Percentiles rank a stretch among this genome's conserved stretches.
Evolutionary conservation across 352 stramenopile genomes (phyloP).

Genomic region (Thalassiosira pacifica): DNA sequence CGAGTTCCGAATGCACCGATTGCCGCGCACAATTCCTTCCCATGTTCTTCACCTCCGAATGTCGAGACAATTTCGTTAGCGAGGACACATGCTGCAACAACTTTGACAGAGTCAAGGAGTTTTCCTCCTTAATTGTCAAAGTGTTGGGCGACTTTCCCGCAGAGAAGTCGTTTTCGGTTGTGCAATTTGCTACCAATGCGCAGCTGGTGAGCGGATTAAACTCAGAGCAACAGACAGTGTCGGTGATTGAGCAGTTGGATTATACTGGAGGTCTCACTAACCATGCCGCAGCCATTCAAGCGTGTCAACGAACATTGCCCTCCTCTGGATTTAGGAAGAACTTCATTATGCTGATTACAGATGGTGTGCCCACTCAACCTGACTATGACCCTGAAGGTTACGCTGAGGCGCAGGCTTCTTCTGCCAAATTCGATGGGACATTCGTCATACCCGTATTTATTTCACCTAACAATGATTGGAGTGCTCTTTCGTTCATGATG

Average conservation of each 20-base stretch:
- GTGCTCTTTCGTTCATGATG: slow-evolving; percentile 45
- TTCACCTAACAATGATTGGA: slow-evolving; percentile 32
- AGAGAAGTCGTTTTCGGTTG: slow-evolving; percentile 57
- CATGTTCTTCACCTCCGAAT: slow-evolving; percentile 11
- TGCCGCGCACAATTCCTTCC: slow-evolving; percentile 1
- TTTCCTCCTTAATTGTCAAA: slow-evolving; percentile 45
- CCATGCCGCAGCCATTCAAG: slow-evolving; percentile 45
- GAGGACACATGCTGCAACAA: slow-evolving; percentile 52
- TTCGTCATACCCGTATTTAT: slow-evolving; percentile 69
- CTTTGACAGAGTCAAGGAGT: slow-evolving; percentile 52
- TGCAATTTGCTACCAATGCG: slow-evolving; percentile 50
- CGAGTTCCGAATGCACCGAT: slow-evolving; percentile 16
- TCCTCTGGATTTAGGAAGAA: slow-evolving; percentile 31
- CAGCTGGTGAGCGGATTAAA: slow-evolving; percentile 27
- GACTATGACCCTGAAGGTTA: slow-evolving; percentile 24
- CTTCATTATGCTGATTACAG: slow-evolving; percentile 63
- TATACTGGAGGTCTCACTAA: slow-evolving; percentile 55
- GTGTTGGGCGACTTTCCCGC: slow-evolving; percentile 38
- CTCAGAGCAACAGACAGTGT: slow-evolving; percentile 22
- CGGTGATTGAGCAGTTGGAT: slow-evolving; percentile 25
- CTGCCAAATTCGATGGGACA: slow-evolving; percentile 42
- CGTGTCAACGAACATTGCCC: slow-evolving; percentile 40
- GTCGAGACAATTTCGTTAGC: slow-evolving; percentile 1
- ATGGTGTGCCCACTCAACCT: slow-evolving; percentile 39
- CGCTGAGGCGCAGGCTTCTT: slow-evolving; percentile 25